Conservation (phyloP, 2,329 filamentous ascomycete species). For the Phyllachora maydis region DNA sequence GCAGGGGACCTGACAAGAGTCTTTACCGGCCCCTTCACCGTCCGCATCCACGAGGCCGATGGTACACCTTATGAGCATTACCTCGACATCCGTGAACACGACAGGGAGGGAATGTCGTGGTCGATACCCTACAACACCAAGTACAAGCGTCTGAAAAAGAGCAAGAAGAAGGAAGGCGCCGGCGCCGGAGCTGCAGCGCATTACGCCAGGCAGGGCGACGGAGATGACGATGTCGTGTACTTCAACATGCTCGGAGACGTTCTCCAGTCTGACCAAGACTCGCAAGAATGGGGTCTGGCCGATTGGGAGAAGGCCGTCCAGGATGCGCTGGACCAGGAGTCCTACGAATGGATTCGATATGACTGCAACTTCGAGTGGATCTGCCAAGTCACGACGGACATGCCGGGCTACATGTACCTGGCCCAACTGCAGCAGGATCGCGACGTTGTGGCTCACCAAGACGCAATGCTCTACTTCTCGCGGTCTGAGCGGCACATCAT, state of each 20-base stretch:
- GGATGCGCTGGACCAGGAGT: slow-evolving; percentile 81
- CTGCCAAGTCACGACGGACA: slow-evolving; percentile 58
- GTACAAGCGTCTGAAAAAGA: slow-evolving; percentile 91
- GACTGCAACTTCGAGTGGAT: slow-evolving; percentile 99
- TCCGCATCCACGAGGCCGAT: slow-evolving; percentile 93
- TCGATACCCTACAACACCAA: slow-evolving; percentile 98
- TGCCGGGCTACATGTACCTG: slow-evolving; percentile 94
- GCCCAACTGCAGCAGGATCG: slow-evolving; percentile 94
- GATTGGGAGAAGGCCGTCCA: slow-evolving; percentile 88
- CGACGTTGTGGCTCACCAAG: slow-evolving; percentile 76
- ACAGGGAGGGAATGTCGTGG: slow-evolving; percentile 50
- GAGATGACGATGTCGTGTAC: slow-evolving; percentile 56
- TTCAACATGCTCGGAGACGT: slow-evolving; percentile 88
- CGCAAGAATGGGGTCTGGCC: slow-evolving; percentile 60
- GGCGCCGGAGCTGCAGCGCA: too few species aligned
- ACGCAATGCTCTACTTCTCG: slow-evolving; percentile 57
- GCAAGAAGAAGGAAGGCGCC: slow-evolving; percentile 59
- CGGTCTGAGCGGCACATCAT: slow-evolving; percentile 51
- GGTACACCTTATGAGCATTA: slow-evolving; percentile 97
- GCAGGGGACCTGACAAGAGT: slow-evolving; percentile 52
- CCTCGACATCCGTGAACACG: slow-evolving; percentile 77
- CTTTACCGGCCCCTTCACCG: slow-evolving; percentile 93
- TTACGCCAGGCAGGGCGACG: too few species aligned
- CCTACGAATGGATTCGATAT: slow-evolving; percentile 96
- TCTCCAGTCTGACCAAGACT: slow-evolving; percentile 63